phyloP scores from a whole-genome alignment of 2,329 filamentous ascomycete species.

The Epichloe uncinata region DNA sequence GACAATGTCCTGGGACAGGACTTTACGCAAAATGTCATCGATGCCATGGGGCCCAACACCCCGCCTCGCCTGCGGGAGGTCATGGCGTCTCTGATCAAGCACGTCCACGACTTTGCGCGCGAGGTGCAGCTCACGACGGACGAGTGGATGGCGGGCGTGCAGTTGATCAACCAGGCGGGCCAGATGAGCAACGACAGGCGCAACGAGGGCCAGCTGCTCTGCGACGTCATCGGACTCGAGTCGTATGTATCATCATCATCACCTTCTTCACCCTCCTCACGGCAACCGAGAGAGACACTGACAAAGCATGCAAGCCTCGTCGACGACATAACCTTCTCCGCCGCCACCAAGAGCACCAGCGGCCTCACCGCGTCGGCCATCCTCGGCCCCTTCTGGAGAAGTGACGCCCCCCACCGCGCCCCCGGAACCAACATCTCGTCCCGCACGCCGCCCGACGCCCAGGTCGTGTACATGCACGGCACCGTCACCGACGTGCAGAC shows the following conservation, averaged over 20 bases:
- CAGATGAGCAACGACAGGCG: constrained; percentile 54
- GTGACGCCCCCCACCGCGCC: constrained; percentile 54
- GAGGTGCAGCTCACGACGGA: constrained; percentile 69
- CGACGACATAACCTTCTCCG: constrained; percentile 66
- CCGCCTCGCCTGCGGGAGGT: constrained; percentile 54
- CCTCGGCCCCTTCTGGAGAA: constrained; percentile 73
- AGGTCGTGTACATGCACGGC: constrained; percentile 54
- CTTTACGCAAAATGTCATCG: constrained; percentile 63
- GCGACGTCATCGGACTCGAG: constrained; percentile 62
- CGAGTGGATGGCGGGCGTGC: constrained; percentile 63
- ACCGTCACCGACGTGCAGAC: constrained; percentile 40
- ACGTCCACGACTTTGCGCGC: constrained; percentile 70
- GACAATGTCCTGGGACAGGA: constrained; percentile 21
- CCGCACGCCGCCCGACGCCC: constrained; percentile 31
- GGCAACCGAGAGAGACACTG: too few species aligned
- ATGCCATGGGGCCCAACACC: constrained; percentile 60
- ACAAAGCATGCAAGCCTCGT: too few species aligned
- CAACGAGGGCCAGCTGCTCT: constrained; percentile 62
- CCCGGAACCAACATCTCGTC: constrained; percentile 56
- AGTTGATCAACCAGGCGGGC: constrained; percentile 45
- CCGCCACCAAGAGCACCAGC: constrained; percentile 28
- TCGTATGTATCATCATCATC: constrained; percentile 25
- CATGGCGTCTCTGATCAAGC: constrained; percentile 53
- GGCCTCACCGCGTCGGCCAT: constrained; percentile 61
- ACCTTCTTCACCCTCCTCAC: too few species aligned